A percentile compares a stretch with the other conserved stretches of the same genome.
phyloP scores from a whole-genome alignment of 1,284 basidiomycete species.

The Cystobasidium pallidum region DNA sequence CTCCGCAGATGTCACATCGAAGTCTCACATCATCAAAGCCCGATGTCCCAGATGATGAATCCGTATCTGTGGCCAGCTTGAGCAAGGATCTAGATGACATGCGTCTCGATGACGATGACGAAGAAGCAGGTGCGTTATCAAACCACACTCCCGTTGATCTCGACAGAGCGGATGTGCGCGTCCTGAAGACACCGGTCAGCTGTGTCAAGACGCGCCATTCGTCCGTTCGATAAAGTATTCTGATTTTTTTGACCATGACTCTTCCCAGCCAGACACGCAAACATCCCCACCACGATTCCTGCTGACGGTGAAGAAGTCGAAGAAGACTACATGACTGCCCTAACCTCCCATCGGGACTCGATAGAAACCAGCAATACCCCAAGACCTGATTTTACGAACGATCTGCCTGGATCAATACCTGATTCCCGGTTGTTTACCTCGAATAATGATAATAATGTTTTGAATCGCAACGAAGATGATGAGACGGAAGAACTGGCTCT shows the following conservation, averaged over 20 bases:
- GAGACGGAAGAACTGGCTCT: conserved; percentile 38
- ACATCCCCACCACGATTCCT: conserved; percentile 2
- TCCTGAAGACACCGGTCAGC: neutral
- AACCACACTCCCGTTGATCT: too few species aligned
- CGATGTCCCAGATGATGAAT: conserved; percentile 32
- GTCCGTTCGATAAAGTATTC: neutral
- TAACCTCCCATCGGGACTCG: conserved; percentile 35
- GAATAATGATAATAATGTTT: neutral
- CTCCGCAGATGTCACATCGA: conserved; percentile 18
- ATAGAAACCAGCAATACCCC: conserved; percentile 19
- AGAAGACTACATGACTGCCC: conserved; percentile 44
- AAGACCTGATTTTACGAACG: conserved; percentile 16
- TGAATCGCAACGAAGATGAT: conserved; percentile 24
- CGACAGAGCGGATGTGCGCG: neutral
- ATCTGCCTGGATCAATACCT: conserved; percentile 16
- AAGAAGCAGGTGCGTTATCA: conserved; percentile 6
- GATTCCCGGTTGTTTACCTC: neutral
- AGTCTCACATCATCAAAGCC: conserved; percentile 16
- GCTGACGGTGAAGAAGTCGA: conserved; percentile 30
- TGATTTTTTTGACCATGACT: conserved; percentile 15
- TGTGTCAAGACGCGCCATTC: neutral
- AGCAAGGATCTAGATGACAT: conserved; percentile 2
- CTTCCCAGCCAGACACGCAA: conserved; percentile 16
- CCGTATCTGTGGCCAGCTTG: conserved; percentile 2
- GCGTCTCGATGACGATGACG: conserved; percentile 4